Conservation (phyloP, 495 filamentous ascomycete genomes). For the Chaetomium cochliodes region DNA sequence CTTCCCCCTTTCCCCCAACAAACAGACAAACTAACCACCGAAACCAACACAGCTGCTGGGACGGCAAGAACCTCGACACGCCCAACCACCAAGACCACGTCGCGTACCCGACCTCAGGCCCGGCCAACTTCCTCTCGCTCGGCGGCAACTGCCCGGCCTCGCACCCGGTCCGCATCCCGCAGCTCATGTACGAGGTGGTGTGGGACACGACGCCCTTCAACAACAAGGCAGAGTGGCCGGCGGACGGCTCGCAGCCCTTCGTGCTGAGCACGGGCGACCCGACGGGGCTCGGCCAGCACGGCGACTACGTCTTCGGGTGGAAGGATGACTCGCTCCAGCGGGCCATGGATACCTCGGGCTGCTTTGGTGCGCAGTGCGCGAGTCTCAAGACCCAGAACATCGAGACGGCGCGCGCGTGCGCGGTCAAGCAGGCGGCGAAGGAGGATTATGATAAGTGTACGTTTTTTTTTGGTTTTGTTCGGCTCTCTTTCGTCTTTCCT, state of each 20-base stretch:
- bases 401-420: constrained; percentile 35
- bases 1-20: not conserved
- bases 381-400: constrained; percentile 42
- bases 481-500: not conserved
- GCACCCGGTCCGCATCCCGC: constrained; percentile 50
- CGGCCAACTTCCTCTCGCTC: constrained; percentile 47
- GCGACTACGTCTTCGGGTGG: constrained; percentile 54
- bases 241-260: constrained; percentile 51
- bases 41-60: constrained; percentile 48
- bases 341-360: constrained; percentile 49
- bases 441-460: constrained; percentile 50
- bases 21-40: not conserved
- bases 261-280: constrained; percentile 47
- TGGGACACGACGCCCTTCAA: constrained; percentile 52
- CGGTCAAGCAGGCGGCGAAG: constrained; percentile 39
- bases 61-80: constrained; percentile 54
- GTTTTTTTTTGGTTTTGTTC: constrained; percentile 23
- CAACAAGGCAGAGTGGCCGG: constrained; percentile 46
- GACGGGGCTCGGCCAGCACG: constrained; percentile 49
- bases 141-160: constrained; percentile 49
- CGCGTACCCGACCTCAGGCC: constrained; percentile 45
- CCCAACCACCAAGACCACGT: constrained; percentile 56
- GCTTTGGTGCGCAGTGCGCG: constrained; percentile 43
- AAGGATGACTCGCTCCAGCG: constrained; percentile 47
- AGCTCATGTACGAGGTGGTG: constrained; percentile 54